phyloP scores from a whole-genome alignment of 2,329 filamentous ascomycete species.

The Botrytis squamosa region DNA sequence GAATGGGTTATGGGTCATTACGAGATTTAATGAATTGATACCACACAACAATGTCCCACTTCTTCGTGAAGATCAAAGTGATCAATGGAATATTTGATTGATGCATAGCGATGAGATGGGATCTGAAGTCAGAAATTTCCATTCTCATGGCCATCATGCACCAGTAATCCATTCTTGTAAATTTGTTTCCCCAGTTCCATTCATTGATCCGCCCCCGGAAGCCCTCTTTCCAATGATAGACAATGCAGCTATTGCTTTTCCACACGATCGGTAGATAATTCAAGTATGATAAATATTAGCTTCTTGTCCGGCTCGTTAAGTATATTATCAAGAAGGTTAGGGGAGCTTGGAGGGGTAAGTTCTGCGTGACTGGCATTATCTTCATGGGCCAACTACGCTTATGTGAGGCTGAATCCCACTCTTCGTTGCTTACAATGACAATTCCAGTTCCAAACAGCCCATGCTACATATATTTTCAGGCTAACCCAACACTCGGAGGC shows the following conservation, averaged over 20 bases:
- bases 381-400: background rate
- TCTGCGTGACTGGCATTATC: background rate
- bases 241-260: background rate
- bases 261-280: background rate
- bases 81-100: background rate
- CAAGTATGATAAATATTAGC: background rate
- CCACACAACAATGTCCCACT: background rate
- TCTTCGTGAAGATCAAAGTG: background rate
- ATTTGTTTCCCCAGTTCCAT: background rate
- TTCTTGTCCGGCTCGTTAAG: too few species aligned
- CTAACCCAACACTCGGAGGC: rapidly evolving
- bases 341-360: background rate
- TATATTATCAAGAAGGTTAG: background rate
- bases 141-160: background rate
- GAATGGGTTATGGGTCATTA: background rate
- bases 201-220: rapidly evolving
- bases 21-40: background rate
- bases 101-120: too few species aligned
- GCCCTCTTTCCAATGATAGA: background rate
- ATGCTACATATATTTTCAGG: background rate
- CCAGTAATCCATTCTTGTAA: background rate
- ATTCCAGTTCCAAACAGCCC: background rate
- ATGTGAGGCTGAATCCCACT: background rate
- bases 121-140: background rate
- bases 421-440: background rate